A percentile compares a stretch with the other conserved stretches of the same genome.
Evolutionary conservation across 768 basidiomycete genomes (phyloP).

Genomic region (Dentipellis fragilis): DNA sequence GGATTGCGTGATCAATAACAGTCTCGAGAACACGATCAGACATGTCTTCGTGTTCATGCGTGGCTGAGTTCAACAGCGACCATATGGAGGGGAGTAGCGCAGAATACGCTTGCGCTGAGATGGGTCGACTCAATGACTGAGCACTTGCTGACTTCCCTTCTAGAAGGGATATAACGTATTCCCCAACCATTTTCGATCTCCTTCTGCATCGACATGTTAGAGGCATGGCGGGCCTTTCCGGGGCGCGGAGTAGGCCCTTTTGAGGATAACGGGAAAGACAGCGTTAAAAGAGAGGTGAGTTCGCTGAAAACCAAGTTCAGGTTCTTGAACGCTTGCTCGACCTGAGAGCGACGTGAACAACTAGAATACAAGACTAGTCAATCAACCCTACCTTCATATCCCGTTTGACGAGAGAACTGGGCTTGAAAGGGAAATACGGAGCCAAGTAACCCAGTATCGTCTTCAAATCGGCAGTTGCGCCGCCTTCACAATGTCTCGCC

Average conservation of each 20-base stretch:
- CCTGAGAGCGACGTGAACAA: constrained; percentile 26
- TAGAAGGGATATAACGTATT: constrained; percentile 53
- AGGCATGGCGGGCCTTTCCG: not conserved
- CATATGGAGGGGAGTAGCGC: constrained; percentile 71
- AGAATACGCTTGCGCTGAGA: constrained; percentile 49
- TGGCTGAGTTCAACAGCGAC: constrained; percentile 47
- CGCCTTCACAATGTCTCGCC: constrained; percentile 15
- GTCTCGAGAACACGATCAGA: constrained; percentile 36
- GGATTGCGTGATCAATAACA: constrained; percentile 55
- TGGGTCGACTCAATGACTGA: constrained; percentile 28
- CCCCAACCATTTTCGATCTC: constrained; percentile 35
- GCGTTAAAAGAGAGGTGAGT: constrained; percentile 47
- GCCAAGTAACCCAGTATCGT: constrained; percentile 63
- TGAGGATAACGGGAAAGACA: constrained; percentile 22
- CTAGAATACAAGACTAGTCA: not conserved
- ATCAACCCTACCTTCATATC: constrained; percentile 47
- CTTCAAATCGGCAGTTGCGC: constrained; percentile 39
- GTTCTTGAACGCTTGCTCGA: constrained; percentile 56
- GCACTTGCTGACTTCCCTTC: constrained; percentile 24
- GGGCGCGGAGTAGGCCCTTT: not conserved
- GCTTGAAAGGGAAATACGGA: constrained; percentile 75
- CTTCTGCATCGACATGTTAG: constrained; percentile 15
- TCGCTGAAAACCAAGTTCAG: constrained; percentile 75
- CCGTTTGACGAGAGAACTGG: constrained; percentile 22
- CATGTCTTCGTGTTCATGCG: constrained; percentile 10